Percentiles rank a stretch among this genome's conserved stretches.
Conservation (phyloP, 108 stramenopile species). For the Epithemia pelagica region DNA sequence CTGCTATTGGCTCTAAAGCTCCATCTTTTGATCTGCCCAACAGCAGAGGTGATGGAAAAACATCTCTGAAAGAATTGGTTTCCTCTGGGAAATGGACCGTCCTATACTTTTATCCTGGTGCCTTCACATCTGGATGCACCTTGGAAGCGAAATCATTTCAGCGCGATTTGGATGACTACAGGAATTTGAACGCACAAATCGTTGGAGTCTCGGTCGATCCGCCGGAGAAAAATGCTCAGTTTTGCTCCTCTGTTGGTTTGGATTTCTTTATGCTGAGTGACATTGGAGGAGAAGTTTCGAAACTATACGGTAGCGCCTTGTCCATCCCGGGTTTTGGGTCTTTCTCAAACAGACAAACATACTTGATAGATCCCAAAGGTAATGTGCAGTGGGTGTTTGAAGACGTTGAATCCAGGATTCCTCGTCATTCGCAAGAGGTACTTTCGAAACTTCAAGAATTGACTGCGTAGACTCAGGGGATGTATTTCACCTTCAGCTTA, state of each 20-base stretch:
- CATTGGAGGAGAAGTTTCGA: constrained; percentile 51
- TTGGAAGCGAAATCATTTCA: constrained; percentile 74
- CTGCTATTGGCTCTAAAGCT: constrained; percentile 33
- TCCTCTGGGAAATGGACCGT: constrained; percentile 59
- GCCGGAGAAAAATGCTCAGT: constrained; percentile 74
- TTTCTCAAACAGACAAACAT: constrained; percentile 76
- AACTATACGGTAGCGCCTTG: constrained; percentile 49
- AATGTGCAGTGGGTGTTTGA: constrained; percentile 68
- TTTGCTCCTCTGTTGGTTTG: constrained; percentile 55
- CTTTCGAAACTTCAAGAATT: constrained; percentile 64
- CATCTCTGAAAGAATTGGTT: constrained; percentile 33
- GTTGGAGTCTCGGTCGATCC: constrained; percentile 78
- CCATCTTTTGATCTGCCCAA: constrained; percentile 64
- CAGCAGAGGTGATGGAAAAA: constrained; percentile 41
- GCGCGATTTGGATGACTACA: constrained; percentile 40
- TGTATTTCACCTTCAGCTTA: too few species aligned
- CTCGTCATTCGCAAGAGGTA: constrained; percentile 63
- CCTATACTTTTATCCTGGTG: constrained; percentile 83
- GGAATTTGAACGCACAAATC: constrained; percentile 54
- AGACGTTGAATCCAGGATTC: constrained; percentile 65
- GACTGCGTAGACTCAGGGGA: constrained; percentile 17
- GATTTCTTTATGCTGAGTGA: constrained; percentile 75
- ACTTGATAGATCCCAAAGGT: constrained; percentile 78
- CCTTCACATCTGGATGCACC: constrained; percentile 77
- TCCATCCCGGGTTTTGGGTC: constrained; percentile 74